A percentile compares a stretch with the other conserved stretches of the same genome.
Evolutionary conservation across 805 yeast genomes (phyloP).

Genomic region (Starmerella powellii): DNA sequence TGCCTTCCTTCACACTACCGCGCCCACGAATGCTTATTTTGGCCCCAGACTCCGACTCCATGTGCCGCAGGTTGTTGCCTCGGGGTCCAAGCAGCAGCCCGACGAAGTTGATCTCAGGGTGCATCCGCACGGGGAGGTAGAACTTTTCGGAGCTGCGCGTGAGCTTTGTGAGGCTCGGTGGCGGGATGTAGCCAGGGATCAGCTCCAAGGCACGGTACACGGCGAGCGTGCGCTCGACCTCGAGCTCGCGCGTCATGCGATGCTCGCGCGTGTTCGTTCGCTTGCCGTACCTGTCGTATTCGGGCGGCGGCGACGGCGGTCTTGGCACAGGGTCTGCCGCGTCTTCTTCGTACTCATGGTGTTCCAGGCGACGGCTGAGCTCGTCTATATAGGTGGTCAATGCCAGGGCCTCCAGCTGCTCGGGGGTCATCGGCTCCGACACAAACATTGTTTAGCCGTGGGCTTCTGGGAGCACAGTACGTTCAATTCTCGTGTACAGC

Average conservation of each 20-base stretch:
- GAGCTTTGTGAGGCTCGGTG: constrained; percentile 60
- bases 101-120: constrained; percentile 86
- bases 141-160: constrained; percentile 68
- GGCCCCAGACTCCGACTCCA: constrained; percentile 82
- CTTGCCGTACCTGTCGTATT: constrained; percentile 70
- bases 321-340: constrained; percentile 39
- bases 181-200: constrained; percentile 70
- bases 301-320: constrained; percentile 88
- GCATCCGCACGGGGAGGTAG: constrained; percentile 70
- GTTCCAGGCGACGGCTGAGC: constrained; percentile 44
- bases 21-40: constrained; percentile 83
- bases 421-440: constrained; percentile 39
- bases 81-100: constrained; percentile 90
- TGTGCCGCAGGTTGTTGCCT: constrained; percentile 71
- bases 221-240: constrained; percentile 66
- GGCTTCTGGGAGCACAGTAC: too few relatives aligned
- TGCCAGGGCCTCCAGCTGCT: constrained; percentile 64
- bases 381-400: constrained; percentile 67
- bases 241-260: constrained; percentile 48
- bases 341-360: constrained; percentile 12
- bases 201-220: constrained; percentile 62
- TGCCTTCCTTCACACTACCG: constrained; percentile 90
- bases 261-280: constrained; percentile 75
- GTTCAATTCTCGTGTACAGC: too few relatives aligned
- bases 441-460: constrained; percentile 13